Base-by-base conservation (phyloP, 257 asterid genomes). In the Orobanche coerulescens region DNA sequence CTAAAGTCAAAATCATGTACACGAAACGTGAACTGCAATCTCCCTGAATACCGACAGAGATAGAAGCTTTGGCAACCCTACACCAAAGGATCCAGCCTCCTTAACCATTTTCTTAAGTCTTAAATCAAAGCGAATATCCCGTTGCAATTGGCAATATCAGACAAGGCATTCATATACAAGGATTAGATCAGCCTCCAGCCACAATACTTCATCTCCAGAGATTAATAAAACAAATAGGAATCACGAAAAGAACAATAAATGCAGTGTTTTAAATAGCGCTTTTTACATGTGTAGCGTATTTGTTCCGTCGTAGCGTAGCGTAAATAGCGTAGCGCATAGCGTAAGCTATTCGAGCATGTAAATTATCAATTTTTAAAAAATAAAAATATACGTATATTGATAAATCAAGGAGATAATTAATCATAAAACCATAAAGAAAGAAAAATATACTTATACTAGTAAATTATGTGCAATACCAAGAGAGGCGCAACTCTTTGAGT, bases 41-140 rank as follows among this genome's bases (percentile, higher is more conserved):
- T 44, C 56, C 30, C 46, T 18, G 39, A 47, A 46, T 44, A 12
- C 9, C 20, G 4, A 46, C 57, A 44, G 51, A 61, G 57, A 44
- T 46, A 20, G 31, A 62, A 18, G 67, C 22, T 46, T 43, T 16
- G 47, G 23, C 57, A 31, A 62, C 6, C 46, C 2, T 44, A 26
- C 44, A 46, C 58, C 52, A 47, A 23, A 46, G 30, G 34, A 58
- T 23, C 18, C 34, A 28, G 22, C 47, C 56, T 16, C 58, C 37
- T 11, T 11, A 30, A 14, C 24, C 50, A 12, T 43, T 12, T 40
- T 60, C 5, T 16, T 39, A 13, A 15, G 13, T 46, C 44, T 6
- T 46, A 62, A 34, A 18, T 48, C 46, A 47, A 47, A 6, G 28
- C 55, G 20, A 58, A 62, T 44, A 28, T 18, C 59, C 47, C 42